Evolutionary conservation across 352 stramenopile species (phyloP), one percentile per base, ranked within the genome.

Genomic region (Thraustochytrium striatum): DNA sequence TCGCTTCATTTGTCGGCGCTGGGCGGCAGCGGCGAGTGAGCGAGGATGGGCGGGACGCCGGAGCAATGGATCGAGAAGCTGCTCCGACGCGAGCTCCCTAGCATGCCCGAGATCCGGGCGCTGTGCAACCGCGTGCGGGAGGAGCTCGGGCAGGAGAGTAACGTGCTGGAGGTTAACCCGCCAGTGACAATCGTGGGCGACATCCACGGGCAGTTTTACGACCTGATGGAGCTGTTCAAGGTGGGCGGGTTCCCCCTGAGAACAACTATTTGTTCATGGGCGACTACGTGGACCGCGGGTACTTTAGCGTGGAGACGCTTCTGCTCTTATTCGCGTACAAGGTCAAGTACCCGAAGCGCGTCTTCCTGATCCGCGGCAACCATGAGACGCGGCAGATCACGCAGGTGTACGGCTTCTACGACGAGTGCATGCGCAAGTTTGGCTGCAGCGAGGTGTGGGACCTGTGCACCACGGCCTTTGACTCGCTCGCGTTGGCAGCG

Each of bases 251-350:
- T 88, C 57, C 83, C 28, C 87, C 87, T 2, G 59, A 87, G 21
- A 90, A 86, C 1, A 90, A 87, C 62, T 90, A 89, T 59, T 87
- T 90, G 41, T 90, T 90, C 61, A 89, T 90, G 86, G 86, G 86
- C 43, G 86, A 90, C 68, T 90, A 88, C 68, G 86, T 90, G 13
- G 86, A 90, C 83, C 82, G 86, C 61, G 86, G 86, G 21, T 84
- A 85, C 57, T 92, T 88, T 85, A 83, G 92, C 33, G 83, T 84
- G 38, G 82, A 85, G 59, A 83, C 81, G 25, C 55, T 83, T n/a
- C 35, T 82, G 30, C 53, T 85, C 8, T 39, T 85, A 16, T 79
- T 85, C n/a, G 82, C 82, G n/a, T 75, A 83, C 8, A 85, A 85
- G 59, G 65, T 85, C 25, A 57, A 75, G 30, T 84, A 83, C 52